These are phyloP conservation scores for Zasmidium cellare DNA, from an alignment of 2,329 filamentous ascomycete species.

Conservation along the genomic window DNA sequence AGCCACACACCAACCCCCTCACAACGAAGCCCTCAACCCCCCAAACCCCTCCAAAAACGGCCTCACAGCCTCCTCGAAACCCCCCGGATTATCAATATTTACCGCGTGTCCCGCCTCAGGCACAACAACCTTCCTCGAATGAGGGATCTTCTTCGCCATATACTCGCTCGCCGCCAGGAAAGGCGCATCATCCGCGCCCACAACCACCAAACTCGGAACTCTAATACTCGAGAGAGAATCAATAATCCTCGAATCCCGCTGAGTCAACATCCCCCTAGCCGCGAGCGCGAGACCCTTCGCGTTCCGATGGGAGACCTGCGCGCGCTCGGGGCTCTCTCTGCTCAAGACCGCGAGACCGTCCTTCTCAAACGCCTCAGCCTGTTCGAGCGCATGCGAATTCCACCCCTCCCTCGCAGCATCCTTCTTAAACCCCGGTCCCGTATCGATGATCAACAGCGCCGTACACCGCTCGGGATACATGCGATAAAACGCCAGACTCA, in stretches of 20 bases:
- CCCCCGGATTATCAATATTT: constrained; percentile 28
- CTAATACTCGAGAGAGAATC: constrained; percentile 22
- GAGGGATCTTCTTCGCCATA: constrained; percentile 32
- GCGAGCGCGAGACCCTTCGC: constrained; percentile 28
- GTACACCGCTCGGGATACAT: constrained; percentile 23
- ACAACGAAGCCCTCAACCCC: constrained; percentile 3
- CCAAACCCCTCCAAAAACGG: constrained; percentile 12
- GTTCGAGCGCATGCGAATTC: constrained; percentile 26
- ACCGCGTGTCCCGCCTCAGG: constrained; percentile 29
- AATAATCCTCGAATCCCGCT: constrained; percentile 26
- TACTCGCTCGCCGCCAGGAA: constrained; percentile 30
- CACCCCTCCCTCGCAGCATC: constrained; percentile 26
- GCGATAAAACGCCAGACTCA: constrained; percentile 30
- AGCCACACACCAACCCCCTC: too few relatives aligned
- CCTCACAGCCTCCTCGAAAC: constrained; percentile 22
- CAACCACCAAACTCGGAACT: constrained; percentile 27
- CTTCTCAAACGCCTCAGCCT: constrained; percentile 23
- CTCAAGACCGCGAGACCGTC: constrained; percentile 20
- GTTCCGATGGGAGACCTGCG: constrained; percentile 21
- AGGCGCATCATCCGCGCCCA: constrained; percentile 28
- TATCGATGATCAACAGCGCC: constrained; percentile 31
- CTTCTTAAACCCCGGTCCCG: constrained; percentile 30
- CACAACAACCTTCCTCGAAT: constrained; percentile 25
- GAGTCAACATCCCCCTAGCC: constrained; percentile 30
- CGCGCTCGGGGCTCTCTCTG: constrained; percentile 20